Conservation (phyloP, 352 stramenopile genomes). For the Phytophthora chlamydospora region DNA sequence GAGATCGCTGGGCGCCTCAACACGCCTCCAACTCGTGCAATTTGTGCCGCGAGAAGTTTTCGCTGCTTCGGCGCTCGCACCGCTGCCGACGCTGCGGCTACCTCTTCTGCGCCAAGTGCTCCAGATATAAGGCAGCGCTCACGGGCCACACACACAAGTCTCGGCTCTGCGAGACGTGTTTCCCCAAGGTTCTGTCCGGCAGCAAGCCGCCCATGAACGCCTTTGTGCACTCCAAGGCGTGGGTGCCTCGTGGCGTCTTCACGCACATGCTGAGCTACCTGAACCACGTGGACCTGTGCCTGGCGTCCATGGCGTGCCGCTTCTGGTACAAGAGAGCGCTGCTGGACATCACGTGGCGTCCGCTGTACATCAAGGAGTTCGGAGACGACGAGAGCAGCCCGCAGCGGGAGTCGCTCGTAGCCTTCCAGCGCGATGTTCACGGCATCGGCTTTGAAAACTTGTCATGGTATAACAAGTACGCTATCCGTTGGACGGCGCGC, state of each 20-base stretch:
- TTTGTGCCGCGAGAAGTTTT: conserved; percentile 84
- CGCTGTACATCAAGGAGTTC: conserved; percentile 86
- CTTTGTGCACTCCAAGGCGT: conserved; percentile 88
- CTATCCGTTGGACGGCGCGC: conserved; percentile 80
- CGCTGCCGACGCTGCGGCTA: conserved; percentile 82
- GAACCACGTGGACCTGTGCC: conserved; percentile 85
- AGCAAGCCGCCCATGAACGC: conserved; percentile 80
- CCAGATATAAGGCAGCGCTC: conserved; percentile 76
- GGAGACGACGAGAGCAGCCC: conserved; percentile 81
- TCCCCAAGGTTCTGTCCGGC: conserved; percentile 81
- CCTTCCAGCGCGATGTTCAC: conserved; percentile 88
- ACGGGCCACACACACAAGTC: conserved; percentile 86
- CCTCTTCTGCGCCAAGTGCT: conserved; percentile 86
- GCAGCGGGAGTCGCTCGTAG: conserved; percentile 81
- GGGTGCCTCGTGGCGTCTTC: conserved; percentile 86
- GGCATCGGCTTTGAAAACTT: conserved; percentile 87
- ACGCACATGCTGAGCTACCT: conserved; percentile 88
- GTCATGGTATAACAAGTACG: conserved; percentile 87
- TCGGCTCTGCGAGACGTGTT: conserved; percentile 83
- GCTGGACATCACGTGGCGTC: conserved; percentile 86
- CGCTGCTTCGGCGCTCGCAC: conserved; percentile 79
- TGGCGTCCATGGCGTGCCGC: conserved; percentile 86
- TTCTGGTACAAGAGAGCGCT: conserved; percentile 89
- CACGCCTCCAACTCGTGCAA: conserved; percentile 77
- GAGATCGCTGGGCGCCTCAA: conserved; percentile 73